Evolutionary conservation across 768 basidiomycete genomes (phyloP).

Genomic region (Mycena albidolilacea): DNA sequence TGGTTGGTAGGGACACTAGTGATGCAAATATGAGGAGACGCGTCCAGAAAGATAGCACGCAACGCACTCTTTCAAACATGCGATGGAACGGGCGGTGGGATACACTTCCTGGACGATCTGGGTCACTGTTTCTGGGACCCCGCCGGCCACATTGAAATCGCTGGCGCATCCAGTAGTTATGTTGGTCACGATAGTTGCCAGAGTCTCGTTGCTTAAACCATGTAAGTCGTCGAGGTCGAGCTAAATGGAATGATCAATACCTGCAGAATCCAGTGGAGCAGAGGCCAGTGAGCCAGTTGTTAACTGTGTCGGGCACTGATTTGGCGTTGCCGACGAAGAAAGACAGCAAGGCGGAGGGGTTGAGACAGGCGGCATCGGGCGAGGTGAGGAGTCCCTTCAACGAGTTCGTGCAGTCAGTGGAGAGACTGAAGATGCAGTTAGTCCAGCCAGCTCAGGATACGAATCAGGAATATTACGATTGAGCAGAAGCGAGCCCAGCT

Average conservation of each 20-base stretch:
- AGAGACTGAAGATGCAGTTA: slow-evolving; percentile 55
- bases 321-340: slow-evolving; percentile 34
- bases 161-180: slow-evolving; percentile 66
- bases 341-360: slow-evolving; percentile 47
- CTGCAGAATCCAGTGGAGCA: slow-evolving; percentile 57
- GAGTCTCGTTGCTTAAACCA: slow-evolving; percentile 69
- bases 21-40: background rate
- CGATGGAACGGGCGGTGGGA: slow-evolving; percentile 62
- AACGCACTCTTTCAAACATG: slow-evolving; percentile 72
- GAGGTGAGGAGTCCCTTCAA: slow-evolving; percentile 61
- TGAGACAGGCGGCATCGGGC: slow-evolving; percentile 67
- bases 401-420: slow-evolving; percentile 63
- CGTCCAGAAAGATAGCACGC: background rate
- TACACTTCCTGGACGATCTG: slow-evolving; percentile 59
- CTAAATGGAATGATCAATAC: background rate
- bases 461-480: slow-evolving; percentile 51
- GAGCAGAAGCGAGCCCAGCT: slow-evolving; percentile 57
- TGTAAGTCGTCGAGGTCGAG: background rate
- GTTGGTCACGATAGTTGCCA: slow-evolving; percentile 68
- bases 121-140: slow-evolving; percentile 42
- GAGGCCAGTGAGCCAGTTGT: slow-evolving; percentile 73
- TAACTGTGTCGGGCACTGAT: slow-evolving; percentile 60
- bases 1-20: slow-evolving; percentile 52
- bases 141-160: slow-evolving; percentile 48
- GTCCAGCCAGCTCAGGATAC: slow-evolving; percentile 9